Conservation (phyloP, 495 filamentous ascomycete species). For the Usnea hakonensis region DNA sequence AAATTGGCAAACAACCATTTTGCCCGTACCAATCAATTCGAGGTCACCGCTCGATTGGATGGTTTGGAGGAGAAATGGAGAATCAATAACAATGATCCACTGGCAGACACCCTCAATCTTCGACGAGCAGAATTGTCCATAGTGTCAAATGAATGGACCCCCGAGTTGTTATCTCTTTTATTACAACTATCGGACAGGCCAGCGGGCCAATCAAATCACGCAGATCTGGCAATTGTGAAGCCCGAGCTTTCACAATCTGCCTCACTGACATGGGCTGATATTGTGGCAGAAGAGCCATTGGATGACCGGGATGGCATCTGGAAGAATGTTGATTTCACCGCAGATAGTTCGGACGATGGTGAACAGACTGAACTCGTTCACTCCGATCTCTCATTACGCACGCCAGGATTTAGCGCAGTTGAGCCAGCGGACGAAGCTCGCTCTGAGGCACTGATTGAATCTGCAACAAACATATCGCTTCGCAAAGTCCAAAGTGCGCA, state of each 20-base stretch:
- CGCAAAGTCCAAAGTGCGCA: conserved; percentile 46
- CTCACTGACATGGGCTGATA: conserved; percentile 63
- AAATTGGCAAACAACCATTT: conserved; percentile 53
- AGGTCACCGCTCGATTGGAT: conserved; percentile 60
- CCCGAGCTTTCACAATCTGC: conserved; percentile 37
- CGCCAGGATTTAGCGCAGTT: background rate
- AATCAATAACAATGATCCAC: conserved; percentile 64
- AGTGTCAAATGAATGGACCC: conserved; percentile 51
- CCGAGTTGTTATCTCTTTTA: conserved; percentile 73
- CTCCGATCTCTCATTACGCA: conserved; percentile 3
- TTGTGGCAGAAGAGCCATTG: conserved; percentile 65
- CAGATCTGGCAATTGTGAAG: conserved; percentile 46
- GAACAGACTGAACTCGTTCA: conserved; percentile 3
- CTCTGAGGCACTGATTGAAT: conserved; percentile 6
- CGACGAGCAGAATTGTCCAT: conserved; percentile 54
- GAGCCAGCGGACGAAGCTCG: conserved; percentile 7
- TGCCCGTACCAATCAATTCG: conserved; percentile 81
- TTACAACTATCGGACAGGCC: conserved; percentile 79
- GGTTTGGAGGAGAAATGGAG: conserved; percentile 86
- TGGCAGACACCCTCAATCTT: conserved; percentile 65
- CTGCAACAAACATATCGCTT: background rate
- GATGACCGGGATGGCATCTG: conserved; percentile 65
- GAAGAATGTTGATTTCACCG: conserved; percentile 66
- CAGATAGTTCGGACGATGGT: conserved; percentile 53
- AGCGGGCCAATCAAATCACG: conserved; percentile 55